Conservation (phyloP, 495 filamentous ascomycete species). For the Lasiosphaeris hirsuta region DNA sequence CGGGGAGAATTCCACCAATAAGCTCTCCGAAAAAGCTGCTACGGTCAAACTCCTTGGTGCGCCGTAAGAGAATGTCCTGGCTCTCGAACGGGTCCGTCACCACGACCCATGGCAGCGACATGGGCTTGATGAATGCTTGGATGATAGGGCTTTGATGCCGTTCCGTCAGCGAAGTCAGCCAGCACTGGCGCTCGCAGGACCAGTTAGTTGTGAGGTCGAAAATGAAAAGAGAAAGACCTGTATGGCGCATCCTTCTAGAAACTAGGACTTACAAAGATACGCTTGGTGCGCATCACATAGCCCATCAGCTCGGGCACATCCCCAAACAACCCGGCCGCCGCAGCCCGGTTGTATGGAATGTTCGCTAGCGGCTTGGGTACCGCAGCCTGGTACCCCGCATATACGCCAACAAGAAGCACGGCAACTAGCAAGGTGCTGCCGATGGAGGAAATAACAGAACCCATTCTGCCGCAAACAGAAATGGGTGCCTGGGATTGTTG, state of each 20-base stretch:
- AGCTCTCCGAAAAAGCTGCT: conserved; percentile 22
- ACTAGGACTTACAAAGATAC: conserved; percentile 17
- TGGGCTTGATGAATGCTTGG: conserved; percentile 39
- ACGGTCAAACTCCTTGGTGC: conserved; percentile 41
- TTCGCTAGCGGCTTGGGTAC: conserved; percentile 34
- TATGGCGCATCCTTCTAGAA: neutral
- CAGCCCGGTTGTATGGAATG: conserved; percentile 38
- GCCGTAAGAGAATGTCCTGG: conserved; percentile 39
- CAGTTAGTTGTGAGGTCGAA: neutral
- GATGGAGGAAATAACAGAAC: conserved; percentile 3
- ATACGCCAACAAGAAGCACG: conserved; percentile 4
- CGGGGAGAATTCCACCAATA: conserved; percentile 28
- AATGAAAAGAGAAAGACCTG: too few relatives aligned
- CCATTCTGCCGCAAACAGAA: conserved; percentile 1
- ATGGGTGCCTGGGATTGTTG: neutral
- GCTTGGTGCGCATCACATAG: conserved; percentile 21
- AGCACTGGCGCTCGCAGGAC: conserved; percentile 17
- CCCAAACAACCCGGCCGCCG: conserved; percentile 26
- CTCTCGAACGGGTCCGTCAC: conserved; percentile 39
- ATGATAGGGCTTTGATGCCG: conserved; percentile 34
- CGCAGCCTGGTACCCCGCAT: conserved; percentile 9
- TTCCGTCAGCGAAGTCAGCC: conserved; percentile 20
- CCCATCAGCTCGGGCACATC: conserved; percentile 33
- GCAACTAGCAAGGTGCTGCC: neutral
- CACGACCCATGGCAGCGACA: conserved; percentile 34